phyloP scores from a whole-genome alignment of 805 yeast species.

The Yarrowia yakushimensis region DNA sequence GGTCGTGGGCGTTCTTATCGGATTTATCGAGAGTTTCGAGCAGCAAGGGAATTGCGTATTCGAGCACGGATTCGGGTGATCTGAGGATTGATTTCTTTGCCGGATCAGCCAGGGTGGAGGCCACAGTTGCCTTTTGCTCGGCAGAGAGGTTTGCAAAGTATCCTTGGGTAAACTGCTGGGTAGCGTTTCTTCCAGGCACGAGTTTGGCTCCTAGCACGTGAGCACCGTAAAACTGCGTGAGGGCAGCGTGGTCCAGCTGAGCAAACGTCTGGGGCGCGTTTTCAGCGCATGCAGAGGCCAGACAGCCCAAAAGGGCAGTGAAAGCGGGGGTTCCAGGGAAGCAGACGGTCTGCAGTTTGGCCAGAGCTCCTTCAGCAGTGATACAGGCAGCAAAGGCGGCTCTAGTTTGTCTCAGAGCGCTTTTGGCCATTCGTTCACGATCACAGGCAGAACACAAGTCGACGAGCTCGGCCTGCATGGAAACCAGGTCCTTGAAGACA shows the following conservation, averaged over 20 bases:
- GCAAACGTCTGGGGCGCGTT: constrained; percentile 4
- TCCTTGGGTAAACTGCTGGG: not conserved
- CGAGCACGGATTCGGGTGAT: constrained; percentile 1
- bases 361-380: not conserved
- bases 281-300: constrained; percentile 11
- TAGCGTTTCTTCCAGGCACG: not conserved
- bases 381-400: not conserved
- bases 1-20: not conserved
- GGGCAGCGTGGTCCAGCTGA: not conserved
- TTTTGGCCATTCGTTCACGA: not conserved
- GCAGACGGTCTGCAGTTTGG: not conserved
- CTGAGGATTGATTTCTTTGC: constrained; percentile 11
- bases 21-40: not conserved
- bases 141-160: not conserved
- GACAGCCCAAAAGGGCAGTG: constrained; percentile 8
- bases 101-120: not conserved
- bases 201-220: not conserved
- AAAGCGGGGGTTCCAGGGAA: not conserved
- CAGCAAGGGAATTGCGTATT: not conserved
- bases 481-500: not conserved
- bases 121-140: not conserved
- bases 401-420: constrained; percentile 10
- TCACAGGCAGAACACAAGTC: not conserved
- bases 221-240: not conserved
- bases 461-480: constrained; percentile 2